phyloP scores from a whole-genome alignment of 495 filamentous ascomycete species.

The Trichoderma parareesei region DNA sequence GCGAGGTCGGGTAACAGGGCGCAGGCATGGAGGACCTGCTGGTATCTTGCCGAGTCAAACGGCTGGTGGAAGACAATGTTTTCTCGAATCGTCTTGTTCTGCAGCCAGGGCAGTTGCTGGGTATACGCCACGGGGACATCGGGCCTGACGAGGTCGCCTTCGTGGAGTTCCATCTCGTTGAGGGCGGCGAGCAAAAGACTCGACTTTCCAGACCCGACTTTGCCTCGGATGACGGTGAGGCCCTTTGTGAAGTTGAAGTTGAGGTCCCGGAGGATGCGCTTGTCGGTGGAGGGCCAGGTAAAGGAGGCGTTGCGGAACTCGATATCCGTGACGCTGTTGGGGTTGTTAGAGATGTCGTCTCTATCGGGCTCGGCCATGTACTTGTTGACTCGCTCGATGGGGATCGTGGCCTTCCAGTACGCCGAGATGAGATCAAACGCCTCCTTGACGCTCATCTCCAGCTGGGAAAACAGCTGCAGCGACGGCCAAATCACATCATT shows the following conservation, averaged over 20 bases:
- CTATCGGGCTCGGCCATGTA: constrained; percentile 83
- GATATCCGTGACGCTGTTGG: constrained; percentile 29
- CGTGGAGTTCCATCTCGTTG: constrained; percentile 63
- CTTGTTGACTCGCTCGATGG: constrained; percentile 67
- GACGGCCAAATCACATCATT: constrained; percentile 79
- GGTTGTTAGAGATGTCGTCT: constrained; percentile 28
- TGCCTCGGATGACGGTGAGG: constrained; percentile 55
- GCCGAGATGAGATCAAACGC: constrained; percentile 62
- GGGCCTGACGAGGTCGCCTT: constrained; percentile 50
- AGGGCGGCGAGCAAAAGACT: constrained; percentile 70
- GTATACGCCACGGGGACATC: constrained; percentile 72
- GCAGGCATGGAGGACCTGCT: constrained; percentile 81
- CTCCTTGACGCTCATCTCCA: constrained; percentile 60
- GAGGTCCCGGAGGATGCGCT: constrained; percentile 55
- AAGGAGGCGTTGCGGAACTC: constrained; percentile 58
- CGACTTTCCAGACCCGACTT: constrained; percentile 74
- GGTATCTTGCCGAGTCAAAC: constrained; percentile 74
- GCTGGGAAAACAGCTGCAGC: constrained; percentile 65
- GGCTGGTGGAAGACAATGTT: constrained; percentile 73
- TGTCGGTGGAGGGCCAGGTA: constrained; percentile 60
- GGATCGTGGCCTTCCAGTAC: constrained; percentile 65
- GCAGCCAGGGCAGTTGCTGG: constrained; percentile 79
- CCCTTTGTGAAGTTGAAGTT: constrained; percentile 53
- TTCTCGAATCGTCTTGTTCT: constrained; percentile 82
- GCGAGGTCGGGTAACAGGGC: constrained; percentile 87